phyloP scores from a whole-genome alignment of 2,329 filamentous ascomycete genomes.

The Chaetomium strumarium region DNA sequence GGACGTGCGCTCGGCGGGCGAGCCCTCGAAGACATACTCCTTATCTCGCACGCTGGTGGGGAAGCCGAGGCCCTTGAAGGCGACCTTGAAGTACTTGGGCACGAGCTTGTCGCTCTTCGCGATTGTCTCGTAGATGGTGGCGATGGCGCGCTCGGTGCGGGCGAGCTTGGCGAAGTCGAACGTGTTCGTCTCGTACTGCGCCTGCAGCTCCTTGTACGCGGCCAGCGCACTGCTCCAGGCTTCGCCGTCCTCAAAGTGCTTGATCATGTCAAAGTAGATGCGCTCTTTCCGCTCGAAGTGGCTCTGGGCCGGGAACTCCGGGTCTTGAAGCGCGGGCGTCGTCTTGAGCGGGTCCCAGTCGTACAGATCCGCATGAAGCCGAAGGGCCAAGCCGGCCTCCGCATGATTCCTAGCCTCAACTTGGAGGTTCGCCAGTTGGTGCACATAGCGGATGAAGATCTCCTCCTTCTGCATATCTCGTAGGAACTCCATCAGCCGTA shows the following conservation, averaged over 20 bases:
- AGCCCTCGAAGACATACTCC: conserved; percentile 85
- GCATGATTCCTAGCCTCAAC: conserved; percentile 69
- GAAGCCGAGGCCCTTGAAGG: conserved; percentile 86
- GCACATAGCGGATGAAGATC: conserved; percentile 92
- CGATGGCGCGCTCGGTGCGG: conserved; percentile 81
- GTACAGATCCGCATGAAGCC: conserved; percentile 87
- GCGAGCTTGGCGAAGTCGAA: conserved; percentile 93
- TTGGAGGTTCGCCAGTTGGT: conserved; percentile 79
- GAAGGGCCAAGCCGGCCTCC: conserved; percentile 82
- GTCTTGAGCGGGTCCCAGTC: conserved; percentile 74
- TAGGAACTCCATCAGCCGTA: conserved; percentile 92
- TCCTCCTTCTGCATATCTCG: conserved; percentile 96
- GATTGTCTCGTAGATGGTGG: conserved; percentile 84
- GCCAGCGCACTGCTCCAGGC: conserved; percentile 85
- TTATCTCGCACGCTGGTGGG: conserved; percentile 76
- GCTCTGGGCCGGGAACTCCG: conserved; percentile 73
- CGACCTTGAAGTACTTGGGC: conserved; percentile 85
- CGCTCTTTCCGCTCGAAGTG: conserved; percentile 89
- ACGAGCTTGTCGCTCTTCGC: conserved; percentile 72
- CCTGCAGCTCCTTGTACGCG: conserved; percentile 83
- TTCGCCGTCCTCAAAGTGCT: conserved; percentile 88
- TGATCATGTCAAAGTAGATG: conserved; percentile 91
- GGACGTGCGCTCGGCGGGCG: conserved; percentile 66
- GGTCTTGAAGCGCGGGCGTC: conserved; percentile 63
- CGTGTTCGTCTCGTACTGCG: conserved; percentile 83